These are phyloP conservation scores for Pestalotiopsis sp. DNA, from an alignment of 2,329 filamentous ascomycete genomes.

Conservation along the genomic window DNA sequence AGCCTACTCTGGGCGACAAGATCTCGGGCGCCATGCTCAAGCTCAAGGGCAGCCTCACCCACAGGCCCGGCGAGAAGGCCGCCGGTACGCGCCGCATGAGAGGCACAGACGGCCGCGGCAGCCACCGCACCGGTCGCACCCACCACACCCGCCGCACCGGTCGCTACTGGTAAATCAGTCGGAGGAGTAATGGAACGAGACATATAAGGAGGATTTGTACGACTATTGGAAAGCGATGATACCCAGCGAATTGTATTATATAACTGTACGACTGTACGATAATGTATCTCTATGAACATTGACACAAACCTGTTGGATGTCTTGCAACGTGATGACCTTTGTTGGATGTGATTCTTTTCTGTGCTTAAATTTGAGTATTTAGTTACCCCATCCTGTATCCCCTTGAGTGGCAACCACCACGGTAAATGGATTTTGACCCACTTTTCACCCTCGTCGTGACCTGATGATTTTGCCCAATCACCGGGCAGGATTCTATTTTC, in stretches of 20 bases:
- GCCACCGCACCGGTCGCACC: conserved; percentile 34
- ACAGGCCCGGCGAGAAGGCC: conserved; percentile 74
- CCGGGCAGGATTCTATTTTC: too few relatives aligned
- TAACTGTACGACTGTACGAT: neutral
- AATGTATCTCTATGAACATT: neutral
- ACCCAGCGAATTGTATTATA: neutral
- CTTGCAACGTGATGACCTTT: neutral
- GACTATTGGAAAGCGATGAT: neutral
- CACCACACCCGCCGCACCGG: neutral
- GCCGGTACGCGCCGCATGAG: conserved; percentile 75
- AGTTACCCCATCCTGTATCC: too few relatives aligned
- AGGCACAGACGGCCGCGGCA: conserved; percentile 71
- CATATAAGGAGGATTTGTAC: conserved; percentile 5
- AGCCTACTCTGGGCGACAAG: conserved; percentile 74
- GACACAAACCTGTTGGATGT: neutral
- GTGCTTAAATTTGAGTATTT: too few relatives aligned
- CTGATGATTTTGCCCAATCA: too few relatives aligned
- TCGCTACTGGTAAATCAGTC: conserved; percentile 5
- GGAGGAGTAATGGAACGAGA: neutral
- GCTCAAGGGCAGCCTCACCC: conserved; percentile 70
- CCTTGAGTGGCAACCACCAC: too few relatives aligned
- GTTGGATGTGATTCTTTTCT: neutral
- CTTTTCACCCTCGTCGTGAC: too few relatives aligned
- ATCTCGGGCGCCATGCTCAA: conserved; percentile 76
- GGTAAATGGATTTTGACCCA: too few relatives aligned